Evolutionary conservation across 495 filamentous ascomycete genomes (phyloP), one percentile per base, ranked within the genome.

Genomic region (Penicillium roqueforti): DNA sequence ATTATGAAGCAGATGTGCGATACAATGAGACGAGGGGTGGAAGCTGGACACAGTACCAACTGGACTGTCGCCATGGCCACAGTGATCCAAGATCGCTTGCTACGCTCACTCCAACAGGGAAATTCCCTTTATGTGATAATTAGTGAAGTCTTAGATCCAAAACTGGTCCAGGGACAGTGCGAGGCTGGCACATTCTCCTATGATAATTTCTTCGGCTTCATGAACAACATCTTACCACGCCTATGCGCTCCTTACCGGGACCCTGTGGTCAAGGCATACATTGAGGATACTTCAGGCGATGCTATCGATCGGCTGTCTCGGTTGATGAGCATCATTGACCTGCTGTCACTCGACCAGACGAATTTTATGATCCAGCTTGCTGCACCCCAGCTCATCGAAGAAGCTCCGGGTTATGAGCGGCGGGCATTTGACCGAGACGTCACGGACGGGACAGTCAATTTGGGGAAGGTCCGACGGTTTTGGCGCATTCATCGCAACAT

Each of bases 221-320:
- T 97, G 83, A 84, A 85, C 28, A 80, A 79, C 32, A 84, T 98
- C 36, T 77, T 98, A n/a, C 95, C 95, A 14, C 88, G 88, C 60
- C 87, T 98, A 18, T 98, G 93, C 67, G 92, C 93, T 4, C 93
- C 95, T 3, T 87, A 91, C 52, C 82, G 93, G 2, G 93, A 98
- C 57, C 84, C 81, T 9, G 85, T 90, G 61, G 89, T 96, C 40
- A 88, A 91, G 62, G 83, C 78, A 2, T 80, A 97, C 19, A 74
- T 86, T 3, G 84, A 89, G 19, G 84, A 90, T 60, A 85, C 75
- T 20, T 82, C 86, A 4, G 87, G 87, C 1, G 87, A 91, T 68
- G 84, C 92, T 41, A 91, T 96, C 18, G 85, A 89, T 58, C 87
- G 91, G 43, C 76, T 97, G 4, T 86, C 91, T 50, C 84, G 87